Base-by-base conservation (phyloP, 306 rosid species). In the Spatholobus suberectus region DNA sequence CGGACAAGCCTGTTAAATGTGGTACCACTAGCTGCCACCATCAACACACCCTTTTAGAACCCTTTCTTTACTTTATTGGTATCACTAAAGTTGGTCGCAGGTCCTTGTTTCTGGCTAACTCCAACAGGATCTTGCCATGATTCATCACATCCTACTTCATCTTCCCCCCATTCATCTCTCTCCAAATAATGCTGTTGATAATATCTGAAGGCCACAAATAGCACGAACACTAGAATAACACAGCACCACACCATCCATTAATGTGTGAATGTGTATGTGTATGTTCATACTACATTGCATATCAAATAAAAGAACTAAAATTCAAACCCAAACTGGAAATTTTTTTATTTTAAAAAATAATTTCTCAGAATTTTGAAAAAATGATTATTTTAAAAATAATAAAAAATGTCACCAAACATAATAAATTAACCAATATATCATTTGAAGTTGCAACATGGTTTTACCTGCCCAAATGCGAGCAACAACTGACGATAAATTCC, bases 391-490 rank as follows among this genome's bases (percentile, higher is more conserved):
- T 9, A 24, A 10, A 24, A 23, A 23, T 3, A 61, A 27, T 24
- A 27, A 27, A 24, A 29, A 29, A 29, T 29, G 21, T 10, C 5
- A 20, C 27, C 13, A 55, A 8, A 21, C 13, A 21, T 73, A 4
- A 47, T 20, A 12, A 54, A 55, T 54, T 75, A 38, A 40, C n/a
- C 15, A 37, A 55, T 1, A 55, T 1, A 35, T 49, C 8, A 73
- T 34, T 54, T 54, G 69, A 58, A 57, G 38, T 74, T 12, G 51
- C 37, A 54, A 24, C 23, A 21, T 9, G 43, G 26, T 47, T 71
- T 75, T 88, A 94, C 98, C 97, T 89, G 97, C 98, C 98, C 98
- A 95, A 70, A 90, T 70, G 59, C 97, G 97, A 81, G 93, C 94
- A 26, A 88, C 88, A 77, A 85, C 88, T 0, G 98, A 93, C 0